Base-by-base conservation (phyloP, 1,284 basidiomycete genomes). In the Pseudozyma sp. region DNA sequence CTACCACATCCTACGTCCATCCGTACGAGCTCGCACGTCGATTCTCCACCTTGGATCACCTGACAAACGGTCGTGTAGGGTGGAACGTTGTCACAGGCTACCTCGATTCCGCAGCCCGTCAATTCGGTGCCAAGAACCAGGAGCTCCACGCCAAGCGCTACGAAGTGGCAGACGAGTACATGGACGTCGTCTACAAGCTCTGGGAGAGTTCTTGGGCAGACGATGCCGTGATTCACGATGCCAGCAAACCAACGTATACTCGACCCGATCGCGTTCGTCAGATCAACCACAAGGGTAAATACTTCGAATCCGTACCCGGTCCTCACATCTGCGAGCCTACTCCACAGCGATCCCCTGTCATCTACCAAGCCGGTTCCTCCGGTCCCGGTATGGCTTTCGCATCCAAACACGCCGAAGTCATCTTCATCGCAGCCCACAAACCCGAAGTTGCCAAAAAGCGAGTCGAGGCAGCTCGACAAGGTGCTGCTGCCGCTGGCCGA, bases 131-230 rank as follows among this genome's bases (percentile, higher is more conserved):
- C 14, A 69, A 74, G 42, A 75, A 78, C 47, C 79, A 81, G 45
- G 77, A 81, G 4, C 29, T 81, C 46, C 79, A 82, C 45, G 58
- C 75, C 0, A 79, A 78, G 54, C 65, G 80, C 2, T 81, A 81
- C 67, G 71, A 81, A 43, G 69, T 81, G 10, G 80, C 80, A 1
- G 66, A 81, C 50, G 80, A 80, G 45, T 79, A 79, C 61, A 79
- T 79, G 77, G 77, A 72, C 35, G 69, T 84, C 1, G 73, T 84
- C n/a, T 85, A 85, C 80, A 85, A 85, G 78, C 79, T 85, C 9
- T 85, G 84, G 84, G 85, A 85, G 49, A 72, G 72, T n/a, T 75
- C 68, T 13, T 85, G 85, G 85, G 76, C 80, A 17, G 84, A 85
- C 54, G 82, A 85, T 45, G 81, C 85, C 0, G 79, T 85, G 1